Base-by-base conservation (phyloP, 768 basidiomycete species). In the Kwoniella sp. region DNA sequence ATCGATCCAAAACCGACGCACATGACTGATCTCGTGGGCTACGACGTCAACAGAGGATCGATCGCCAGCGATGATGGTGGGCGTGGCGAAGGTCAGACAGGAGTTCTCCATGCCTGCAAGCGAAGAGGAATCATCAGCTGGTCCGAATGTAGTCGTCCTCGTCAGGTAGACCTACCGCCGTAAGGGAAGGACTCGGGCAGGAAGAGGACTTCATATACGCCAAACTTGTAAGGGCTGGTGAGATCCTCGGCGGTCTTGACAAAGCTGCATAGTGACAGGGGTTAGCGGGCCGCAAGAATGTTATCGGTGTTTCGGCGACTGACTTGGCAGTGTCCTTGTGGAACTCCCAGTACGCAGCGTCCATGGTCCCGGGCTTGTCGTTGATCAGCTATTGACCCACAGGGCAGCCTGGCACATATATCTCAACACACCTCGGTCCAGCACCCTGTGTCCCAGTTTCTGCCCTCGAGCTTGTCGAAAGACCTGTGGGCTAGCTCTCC, bases 121-220 rank as follows among this genome's bases (percentile, higher is more conserved):
- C 10, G 20, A 17, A 2, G 14, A 2, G 11, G 36, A 6, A 22
- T 17, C 36, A 36, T 33, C 15, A 40, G 14, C 12, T 23, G 14
- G 22, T 34, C 29, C 39, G 10, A 28, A 42, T 38, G 20, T 15
- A 32, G 19, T 44, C 19, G 1, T 23, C 11, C 20, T 19, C 17
- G 26, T 5, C 37, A 5, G 71, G 79, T 61, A 55, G 84, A 85
- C 88, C 88, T 86, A 55, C 88, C 89, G 44, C 89, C 91, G 70
- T 87, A 93, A 0, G 91, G 92, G 80, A 95, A 96, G 0, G 87
- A 85, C 11, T 88, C 85, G 0, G 92, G 92, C 3, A 96, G 78
- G 20, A 96, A 83, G 17, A 96, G 79, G 1, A 93, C 71, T 69
- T 96, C 91, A 66, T 91, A 95, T 0, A 90, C 85, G 2, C 87